Base-by-base conservation (phyloP, 2,329 filamentous ascomycete species). In the Arthrobotrys musiformis region DNA sequence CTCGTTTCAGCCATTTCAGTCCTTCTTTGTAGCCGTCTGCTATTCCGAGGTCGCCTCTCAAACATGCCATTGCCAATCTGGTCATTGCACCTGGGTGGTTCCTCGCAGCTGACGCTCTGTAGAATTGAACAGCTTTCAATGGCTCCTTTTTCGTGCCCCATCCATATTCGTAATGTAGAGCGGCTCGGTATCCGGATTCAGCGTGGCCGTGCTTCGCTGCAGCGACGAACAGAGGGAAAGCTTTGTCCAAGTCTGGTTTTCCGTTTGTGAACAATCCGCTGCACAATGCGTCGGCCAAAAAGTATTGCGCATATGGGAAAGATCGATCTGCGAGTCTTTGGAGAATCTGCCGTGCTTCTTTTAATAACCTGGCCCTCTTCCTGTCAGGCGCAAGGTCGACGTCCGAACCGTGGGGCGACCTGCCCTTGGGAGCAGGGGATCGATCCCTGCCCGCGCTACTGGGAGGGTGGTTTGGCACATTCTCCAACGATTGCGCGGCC, bases 261-360 rank as follows among this genome's bases (percentile, higher is more conserved):
- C 93, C 93, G 84, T 97, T 98, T 85, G 90, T 97, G 84, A 99
- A 98, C 24, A 99, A 86, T 0, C 95, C 95, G 4, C 94, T 97
- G 1, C 93, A 93, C 82, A 93, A 97, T 0, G 95, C 95, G 82
- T 99, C 95, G 19, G 90, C 95, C 11, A 99, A 89, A 83, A 98
- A 98, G 85, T 99, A 99, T 83, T 99, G 95, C 2, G 95, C 95
- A 83, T 97, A 98, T 0, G 95, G 95, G 83, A 97, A 97, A 52
- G 93, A 93, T 72, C 90, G 90, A 84, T 94, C 94, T 17, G 94
- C 88, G 62, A 98, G 87, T 78, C 90, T 91, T 84, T 96, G 93
- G 50, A 99, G 85, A 81, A 98, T 97, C 77, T 90, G 90, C 82
- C 93, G 92, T 74, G 95, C 94, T 86, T 99, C 95, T 37, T 90